Base-by-base conservation (phyloP, 495 filamentous ascomycete species). In the Aspergillus leporis region DNA sequence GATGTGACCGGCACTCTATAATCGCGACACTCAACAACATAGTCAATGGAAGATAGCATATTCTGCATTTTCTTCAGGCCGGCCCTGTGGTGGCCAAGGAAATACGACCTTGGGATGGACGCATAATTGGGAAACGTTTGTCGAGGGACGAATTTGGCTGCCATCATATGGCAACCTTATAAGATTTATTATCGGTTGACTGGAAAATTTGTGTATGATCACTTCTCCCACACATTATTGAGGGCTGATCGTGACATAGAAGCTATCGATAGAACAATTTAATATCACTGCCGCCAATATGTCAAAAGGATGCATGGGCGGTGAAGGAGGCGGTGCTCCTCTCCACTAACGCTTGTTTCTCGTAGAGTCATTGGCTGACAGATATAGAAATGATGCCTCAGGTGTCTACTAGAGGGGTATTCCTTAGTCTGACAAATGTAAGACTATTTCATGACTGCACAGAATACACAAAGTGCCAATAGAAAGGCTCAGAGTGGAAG, bases 21-120 rank as follows among this genome's bases (percentile, higher is more conserved):
- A 74, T 99, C 94, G 53, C 94, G 89, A 74, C 93, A 97, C 74
- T 99, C 94, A 56, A 99, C 85, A 51, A 99, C 84, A 47, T 98
- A 87, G 61, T 92, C 90, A 56, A 96, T 89, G 49, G 85, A 82
- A 46, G 85, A 85, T 48, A 99, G 83, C 75, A 89, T 81, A 56
- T 84, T 85, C 72, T 90, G 90, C 90, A 99, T 98, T 69, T 89
- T 87, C 19, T 77, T 76, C 21, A 98, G 78, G n/a, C 90, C 94
- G 36, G 89, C 80, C 46, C 82, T 80, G 78, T 99, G 94, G 71
- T 99, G 94, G 56, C 94, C 94, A n/a, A 98, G 85, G 80, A 88
- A 99, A 78, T 97, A 99, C 56, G 95, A 94, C 23, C 90, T 85
- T 14, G 90, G 89, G 56, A 98, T 85, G 34, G 84, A 84, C 55